Base-by-base conservation (phyloP, 768 basidiomycete species). In the Russula ochroleuca region DNA sequence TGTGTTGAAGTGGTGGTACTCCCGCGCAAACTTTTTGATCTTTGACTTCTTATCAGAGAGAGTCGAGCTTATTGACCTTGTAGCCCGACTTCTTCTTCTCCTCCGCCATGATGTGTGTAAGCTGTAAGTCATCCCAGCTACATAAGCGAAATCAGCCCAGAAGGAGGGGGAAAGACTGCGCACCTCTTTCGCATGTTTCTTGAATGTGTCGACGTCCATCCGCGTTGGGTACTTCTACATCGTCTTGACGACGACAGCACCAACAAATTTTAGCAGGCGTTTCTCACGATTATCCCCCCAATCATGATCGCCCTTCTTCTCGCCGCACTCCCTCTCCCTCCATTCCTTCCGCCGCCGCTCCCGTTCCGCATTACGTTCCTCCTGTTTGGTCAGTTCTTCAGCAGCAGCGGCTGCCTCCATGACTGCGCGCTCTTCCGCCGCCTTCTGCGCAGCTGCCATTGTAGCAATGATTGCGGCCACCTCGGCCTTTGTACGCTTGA, bases 51-150 rank as follows among this genome's bases (percentile, higher is more conserved):
- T 98, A 67, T 98, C 95, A 86, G 25, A 98, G 80, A 2, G 81
- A 45, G 3, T 93, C 89, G 17, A 96, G 80, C 58, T 82, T 82
- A 21, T 82, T 81, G n/a, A 88, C 85, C 61, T 80, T 82, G 71
- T 89, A 98, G 48, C 83, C 85, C 3, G 91, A 90, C 73, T 94
- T 96, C 75, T 96, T 96, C 79, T 99, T 96, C 75, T 97, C 96
- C 56, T 94, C 90, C n/a, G 87, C 81, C 61, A 99, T 88, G 56
- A 92, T 72, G 62, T 88, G 81, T 0, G 94, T 94, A 65, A 97
- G 78, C 95, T 97, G n/a, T 58, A 21, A 64, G 61, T 6, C 13
- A 52, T 35, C 51, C n/a, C 51, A 31, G 28, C 31, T 6, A 8
- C 35, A 13, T 37, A 15, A 52, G 35, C 52, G n/a, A 53, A 21